Evolutionary conservation across 306 rosid species (phyloP).

Genomic region (Cucurbita moschata): DNA sequence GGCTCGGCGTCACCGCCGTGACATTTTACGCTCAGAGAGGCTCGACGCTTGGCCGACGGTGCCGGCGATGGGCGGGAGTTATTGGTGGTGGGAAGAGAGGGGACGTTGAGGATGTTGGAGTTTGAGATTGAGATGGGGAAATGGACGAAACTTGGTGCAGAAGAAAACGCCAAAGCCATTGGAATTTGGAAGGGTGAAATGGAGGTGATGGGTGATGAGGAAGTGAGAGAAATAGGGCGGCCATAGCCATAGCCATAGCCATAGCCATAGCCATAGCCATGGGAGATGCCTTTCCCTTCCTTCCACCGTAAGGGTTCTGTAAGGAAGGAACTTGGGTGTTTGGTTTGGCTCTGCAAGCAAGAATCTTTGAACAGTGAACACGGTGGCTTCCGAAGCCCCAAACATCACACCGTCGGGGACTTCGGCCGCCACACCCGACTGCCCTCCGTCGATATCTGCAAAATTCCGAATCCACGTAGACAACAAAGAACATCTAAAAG

Average conservation of each 20-base stretch:
- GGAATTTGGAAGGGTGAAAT: not conserved
- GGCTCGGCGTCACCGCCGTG: slow-evolving; percentile 5
- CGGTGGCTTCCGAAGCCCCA: too few relatives aligned
- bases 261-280: not conserved
- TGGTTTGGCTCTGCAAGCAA: not conserved
- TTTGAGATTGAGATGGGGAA: not conserved
- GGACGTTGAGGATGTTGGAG: not conserved
- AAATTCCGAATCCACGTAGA: too few relatives aligned
- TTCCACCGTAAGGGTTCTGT: not conserved
- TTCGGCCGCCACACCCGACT: too few relatives aligned
- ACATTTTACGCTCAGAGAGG: not conserved
- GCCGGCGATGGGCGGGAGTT: not conserved
- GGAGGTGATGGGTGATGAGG: not conserved
- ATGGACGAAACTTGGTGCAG: not conserved
- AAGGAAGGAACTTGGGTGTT: not conserved
- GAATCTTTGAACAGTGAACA: not conserved
- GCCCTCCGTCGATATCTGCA: too few relatives aligned
- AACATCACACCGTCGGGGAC: too few relatives aligned
- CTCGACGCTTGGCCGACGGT: not conserved
- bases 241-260: not conserved
- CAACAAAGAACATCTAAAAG: too few relatives aligned
- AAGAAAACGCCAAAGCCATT: not conserved
- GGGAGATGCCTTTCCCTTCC: not conserved
- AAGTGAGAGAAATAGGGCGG: not conserved
- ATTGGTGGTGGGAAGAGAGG: not conserved